Conservation (phyloP, 108 stramenopile genomes). For the Nitzschia sp. region DNA sequence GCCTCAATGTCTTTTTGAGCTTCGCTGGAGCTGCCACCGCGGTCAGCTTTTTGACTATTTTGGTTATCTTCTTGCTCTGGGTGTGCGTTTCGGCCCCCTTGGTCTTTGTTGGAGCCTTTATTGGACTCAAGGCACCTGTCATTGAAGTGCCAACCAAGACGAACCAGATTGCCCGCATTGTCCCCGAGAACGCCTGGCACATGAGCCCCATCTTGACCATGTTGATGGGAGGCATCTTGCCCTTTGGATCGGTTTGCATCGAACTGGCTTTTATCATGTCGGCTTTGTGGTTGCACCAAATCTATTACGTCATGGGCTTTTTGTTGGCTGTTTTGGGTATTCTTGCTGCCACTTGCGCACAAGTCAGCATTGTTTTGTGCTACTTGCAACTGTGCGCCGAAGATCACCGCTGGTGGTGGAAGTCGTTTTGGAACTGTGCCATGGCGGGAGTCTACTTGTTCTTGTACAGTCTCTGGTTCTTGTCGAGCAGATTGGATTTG, state of each 20-base stretch:
- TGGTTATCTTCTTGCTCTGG: slow-evolving; percentile 90
- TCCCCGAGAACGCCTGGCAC: slow-evolving; percentile 92
- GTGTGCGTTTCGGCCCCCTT: slow-evolving; percentile 90
- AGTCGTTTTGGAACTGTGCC: slow-evolving; percentile 94
- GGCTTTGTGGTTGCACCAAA: slow-evolving; percentile 96
- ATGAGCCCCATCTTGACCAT: slow-evolving; percentile 69
- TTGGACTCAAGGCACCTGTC: slow-evolving; percentile 86
- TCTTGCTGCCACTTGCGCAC: slow-evolving; percentile 92
- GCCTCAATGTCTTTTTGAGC: slow-evolving; percentile 85
- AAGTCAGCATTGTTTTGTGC: slow-evolving; percentile 95
- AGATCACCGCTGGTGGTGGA: slow-evolving; percentile 99
- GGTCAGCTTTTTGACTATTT: slow-evolving; percentile 88
- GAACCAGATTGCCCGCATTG: slow-evolving; percentile 92
- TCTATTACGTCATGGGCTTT: slow-evolving; percentile 99
- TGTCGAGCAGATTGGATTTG: slow-evolving; percentile 84
- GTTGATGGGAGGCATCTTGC: slow-evolving; percentile 94
- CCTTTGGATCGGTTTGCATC: slow-evolving; percentile 98
- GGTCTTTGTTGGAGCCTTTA: slow-evolving; percentile 95
- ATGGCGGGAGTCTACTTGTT: slow-evolving; percentile 95
- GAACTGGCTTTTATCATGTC: slow-evolving; percentile 99
- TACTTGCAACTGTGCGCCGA: slow-evolving; percentile 99
- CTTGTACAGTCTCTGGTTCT: slow-evolving; percentile 96
- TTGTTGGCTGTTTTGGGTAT: slow-evolving; percentile 93
- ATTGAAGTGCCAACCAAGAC: slow-evolving; percentile 89
- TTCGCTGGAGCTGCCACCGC: slow-evolving; percentile 91